Evolutionary conservation across 2,329 filamentous ascomycete species (phyloP).

Genomic region (Talaromyces sp.): DNA sequence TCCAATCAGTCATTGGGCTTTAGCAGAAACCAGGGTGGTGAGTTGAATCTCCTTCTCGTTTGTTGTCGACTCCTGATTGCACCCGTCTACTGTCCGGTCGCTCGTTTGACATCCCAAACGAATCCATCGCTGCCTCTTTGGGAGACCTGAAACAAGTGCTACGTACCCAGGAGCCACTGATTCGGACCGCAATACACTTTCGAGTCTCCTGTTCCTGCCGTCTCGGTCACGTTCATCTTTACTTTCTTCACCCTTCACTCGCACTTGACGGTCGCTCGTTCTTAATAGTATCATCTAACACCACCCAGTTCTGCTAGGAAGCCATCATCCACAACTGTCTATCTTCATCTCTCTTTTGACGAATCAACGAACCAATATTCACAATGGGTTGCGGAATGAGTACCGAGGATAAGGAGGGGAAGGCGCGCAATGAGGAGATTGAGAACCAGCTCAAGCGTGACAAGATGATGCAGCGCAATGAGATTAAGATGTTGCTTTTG

Average conservation of each 20-base stretch:
- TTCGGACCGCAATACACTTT: not conserved
- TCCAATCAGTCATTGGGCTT: not conserved
- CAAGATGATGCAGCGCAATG: conserved; percentile 97
- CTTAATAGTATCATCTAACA: not conserved
- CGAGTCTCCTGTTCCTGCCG: not conserved
- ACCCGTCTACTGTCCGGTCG: not conserved
- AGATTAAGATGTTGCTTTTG: conserved; percentile 99
- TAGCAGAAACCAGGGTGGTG: conserved; percentile 15
- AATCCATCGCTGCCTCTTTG: not conserved
- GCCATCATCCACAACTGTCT: not conserved
- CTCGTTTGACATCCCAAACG: not conserved
- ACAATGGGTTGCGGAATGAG: conserved; percentile 99
- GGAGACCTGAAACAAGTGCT: not conserved
- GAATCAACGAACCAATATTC: conserved; percentile 41
- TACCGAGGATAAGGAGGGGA: conserved; percentile 99
- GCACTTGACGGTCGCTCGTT: not conserved
- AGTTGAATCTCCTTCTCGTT: not conserved
- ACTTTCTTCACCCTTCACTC: not conserved
- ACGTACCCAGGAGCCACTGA: not conserved
- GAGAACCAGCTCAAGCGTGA: conserved; percentile 99
- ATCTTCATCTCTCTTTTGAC: conserved; percentile 10
- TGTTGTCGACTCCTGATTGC: conserved; percentile 1
- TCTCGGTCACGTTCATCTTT: not conserved
- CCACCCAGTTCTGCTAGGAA: conserved; percentile 4
- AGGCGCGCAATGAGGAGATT: conserved; percentile 99